Conservation (phyloP, 768 basidiomycete species). For the Xerocomellus amylosporus region DNA sequence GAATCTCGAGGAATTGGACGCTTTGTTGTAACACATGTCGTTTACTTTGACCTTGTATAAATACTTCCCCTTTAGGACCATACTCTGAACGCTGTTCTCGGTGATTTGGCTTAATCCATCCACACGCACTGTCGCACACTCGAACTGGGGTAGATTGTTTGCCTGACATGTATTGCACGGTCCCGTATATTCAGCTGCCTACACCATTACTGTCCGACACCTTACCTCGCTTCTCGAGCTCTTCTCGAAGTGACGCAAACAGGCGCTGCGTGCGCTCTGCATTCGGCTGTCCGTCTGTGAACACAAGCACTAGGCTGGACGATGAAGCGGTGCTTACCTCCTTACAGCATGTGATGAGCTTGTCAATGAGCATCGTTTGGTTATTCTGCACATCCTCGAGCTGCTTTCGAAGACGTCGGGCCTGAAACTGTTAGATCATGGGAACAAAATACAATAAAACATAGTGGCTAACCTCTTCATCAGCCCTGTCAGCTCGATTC, state of each 20-base stretch:
- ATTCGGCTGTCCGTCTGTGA: conserved; percentile 54
- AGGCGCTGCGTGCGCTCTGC: conserved; percentile 80
- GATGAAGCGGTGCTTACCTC: conserved; percentile 52
- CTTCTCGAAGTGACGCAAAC: conserved; percentile 78
- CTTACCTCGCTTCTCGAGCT: conserved; percentile 70
- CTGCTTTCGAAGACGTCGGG: conserved; percentile 66
- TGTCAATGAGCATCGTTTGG: conserved; percentile 79
- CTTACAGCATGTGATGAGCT: conserved; percentile 81
- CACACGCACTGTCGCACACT: conserved; percentile 8
- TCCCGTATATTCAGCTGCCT: conserved; percentile 39
- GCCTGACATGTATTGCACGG: conserved; percentile 15
- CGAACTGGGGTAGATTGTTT: conserved; percentile 12
- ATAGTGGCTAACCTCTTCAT: conserved; percentile 64
- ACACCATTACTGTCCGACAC: conserved; percentile 41
- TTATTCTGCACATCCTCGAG: conserved; percentile 77
- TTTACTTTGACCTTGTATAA: conserved; percentile 2
- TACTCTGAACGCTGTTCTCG: background rate
- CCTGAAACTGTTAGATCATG: conserved; percentile 39
- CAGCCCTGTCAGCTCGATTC: conserved; percentile 58
- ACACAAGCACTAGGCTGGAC: conserved; percentile 4
- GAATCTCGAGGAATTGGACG: conserved; percentile 68
- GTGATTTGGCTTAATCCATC: conserved; percentile 1
- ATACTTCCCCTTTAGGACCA: background rate
- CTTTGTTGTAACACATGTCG: conserved; percentile 44
- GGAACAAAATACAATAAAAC: conserved; percentile 1